These are phyloP conservation scores for Pichia nanzhaoensis DNA, from an alignment of 805 yeast species.

Conservation along the genomic window DNA sequence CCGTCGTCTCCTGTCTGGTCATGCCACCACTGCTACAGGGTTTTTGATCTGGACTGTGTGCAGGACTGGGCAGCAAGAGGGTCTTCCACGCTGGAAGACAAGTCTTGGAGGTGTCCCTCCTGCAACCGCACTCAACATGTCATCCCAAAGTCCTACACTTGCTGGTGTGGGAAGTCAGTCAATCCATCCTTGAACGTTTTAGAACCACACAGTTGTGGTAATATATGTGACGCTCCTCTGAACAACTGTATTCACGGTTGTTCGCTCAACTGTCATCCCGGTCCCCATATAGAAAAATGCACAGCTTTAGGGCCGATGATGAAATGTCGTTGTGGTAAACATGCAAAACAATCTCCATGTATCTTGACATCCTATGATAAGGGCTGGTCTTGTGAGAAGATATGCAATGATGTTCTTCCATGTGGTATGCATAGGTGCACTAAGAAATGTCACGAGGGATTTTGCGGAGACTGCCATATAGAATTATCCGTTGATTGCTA, in stretches of 20 bases:
- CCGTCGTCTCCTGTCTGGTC: slow-evolving; percentile 66
- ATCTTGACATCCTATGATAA: slow-evolving; percentile 56
- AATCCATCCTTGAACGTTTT: slow-evolving; percentile 56
- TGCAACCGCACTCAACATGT: slow-evolving; percentile 47
- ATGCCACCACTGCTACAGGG: slow-evolving; percentile 71
- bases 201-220: slow-evolving; percentile 85
- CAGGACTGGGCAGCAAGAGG: slow-evolving; percentile 81
- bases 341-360: slow-evolving; percentile 63
- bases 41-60: slow-evolving; percentile 80
- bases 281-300: slow-evolving; percentile 72
- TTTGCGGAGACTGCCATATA: slow-evolving; percentile 69
- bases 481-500: slow-evolving; percentile 51
- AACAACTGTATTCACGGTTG: slow-evolving; percentile 67
- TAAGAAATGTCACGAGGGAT: slow-evolving; percentile 65
- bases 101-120: slow-evolving; percentile 81
- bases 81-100: slow-evolving; percentile 50
- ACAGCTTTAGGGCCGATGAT: slow-evolving; percentile 69
- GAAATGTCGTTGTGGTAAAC: slow-evolving; percentile 69
- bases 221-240: slow-evolving; percentile 58
- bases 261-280: slow-evolving; percentile 76
- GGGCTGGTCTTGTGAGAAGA: slow-evolving; percentile 63
- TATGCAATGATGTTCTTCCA: slow-evolving; percentile 59
- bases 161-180: slow-evolving; percentile 84
- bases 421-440: slow-evolving; percentile 66
- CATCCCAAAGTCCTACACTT: slow-evolving; percentile 53